Base-by-base conservation (phyloP, 306 rosid genomes). In the Cucurbita moschata region DNA sequence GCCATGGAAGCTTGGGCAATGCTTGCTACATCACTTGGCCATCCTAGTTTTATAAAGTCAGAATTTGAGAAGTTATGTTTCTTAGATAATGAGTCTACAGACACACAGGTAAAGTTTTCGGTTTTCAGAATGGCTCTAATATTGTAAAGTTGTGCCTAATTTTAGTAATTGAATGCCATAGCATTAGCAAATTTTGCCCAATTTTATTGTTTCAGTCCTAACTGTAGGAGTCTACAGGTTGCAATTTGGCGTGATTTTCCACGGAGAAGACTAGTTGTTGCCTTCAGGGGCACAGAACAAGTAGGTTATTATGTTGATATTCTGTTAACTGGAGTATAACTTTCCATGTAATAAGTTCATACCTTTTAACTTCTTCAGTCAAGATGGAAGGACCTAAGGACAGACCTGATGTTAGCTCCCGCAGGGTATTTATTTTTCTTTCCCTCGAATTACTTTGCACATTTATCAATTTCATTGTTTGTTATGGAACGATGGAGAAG, bases 1-100 rank as follows among this genome's bases (percentile, higher is more conserved):
- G 98, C 98, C 58, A 77, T 93, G 83, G 98, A 93, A 85, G 98
- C 98, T 56, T 93, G 98, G 98, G 93, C 98, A 50, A 86, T 93
- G 98, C 96, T 93, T 61, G 96, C 94, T 50, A 87, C 90, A 61
- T 90, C 98, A 66, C 79, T 90, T 60, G 98, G 98, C 50, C 98
- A 93, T 53, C 90, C 96, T 62, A 90, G 96, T 83, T 93, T 93
- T 77, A 90, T 93, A 8, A 93, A 90, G 82, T 93, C 98, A 4
- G 98, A 93, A 77, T 93, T 90, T 83, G 97, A 87, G 81, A 93
- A 93, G 80, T 76, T 93, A 76, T 90, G 98, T 81, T 93, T 93
- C 83, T 79, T 93, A 75, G 97, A 93, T 79, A 87, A 87, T 75
- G 79, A 83, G 44, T 71, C 92, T 58, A 93, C 98, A 6, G 98